Evolutionary conservation across 225 moss, liverwort and hornwort genomes (phyloP), one percentile per base, ranked within the genome.

Genomic region (Pseudisothecium myosuroides): DNA sequence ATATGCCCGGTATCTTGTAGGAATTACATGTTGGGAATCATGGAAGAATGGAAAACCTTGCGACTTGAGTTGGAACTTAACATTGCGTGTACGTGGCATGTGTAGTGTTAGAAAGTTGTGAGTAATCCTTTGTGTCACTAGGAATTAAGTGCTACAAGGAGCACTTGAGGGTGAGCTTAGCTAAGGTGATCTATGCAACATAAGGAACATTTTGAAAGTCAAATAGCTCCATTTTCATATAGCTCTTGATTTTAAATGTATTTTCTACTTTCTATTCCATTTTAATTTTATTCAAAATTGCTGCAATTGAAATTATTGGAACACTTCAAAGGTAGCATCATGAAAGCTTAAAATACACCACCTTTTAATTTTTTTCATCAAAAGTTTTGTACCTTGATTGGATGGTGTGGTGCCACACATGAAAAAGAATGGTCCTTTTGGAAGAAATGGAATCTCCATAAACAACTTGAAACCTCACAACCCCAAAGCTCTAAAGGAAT

Each of bases 401-500:
- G 5, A 39, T 69, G 39, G 24, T 8, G 5, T 24, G 0, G 0
- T 0, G 7, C 5, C 24, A 24, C 0, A 8, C 7, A 68, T 22
- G 22, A n/a, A 64, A 69, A 69, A n/a, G 1, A 39, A 69, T 23
- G 7, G 2, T 4, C 5, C 1, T 1, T 41, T 24, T 24, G 14
- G 2, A 24, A 39, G 14, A 69, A 8, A 5, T 4, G 0, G 8
- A 39, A 24, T 69, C 24, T 69, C 5, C 3, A 14, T 8, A 24
- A 39, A 14, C 14, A 39, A 39, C 8, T 39, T 69, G 1, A 14
- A 14, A 39, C 7, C 24, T 69, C 5, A 18, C 4, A 39, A 69
- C 0, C 14, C 0, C 14, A 0, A 39, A 0, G 14, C 24, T 7
- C 1, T 8, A 69, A 39, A 39, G 8, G 8, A 19, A 1, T 24